Conservation (phyloP, 2,329 filamentous ascomycete genomes). For the Pleoardoris graminearum region DNA sequence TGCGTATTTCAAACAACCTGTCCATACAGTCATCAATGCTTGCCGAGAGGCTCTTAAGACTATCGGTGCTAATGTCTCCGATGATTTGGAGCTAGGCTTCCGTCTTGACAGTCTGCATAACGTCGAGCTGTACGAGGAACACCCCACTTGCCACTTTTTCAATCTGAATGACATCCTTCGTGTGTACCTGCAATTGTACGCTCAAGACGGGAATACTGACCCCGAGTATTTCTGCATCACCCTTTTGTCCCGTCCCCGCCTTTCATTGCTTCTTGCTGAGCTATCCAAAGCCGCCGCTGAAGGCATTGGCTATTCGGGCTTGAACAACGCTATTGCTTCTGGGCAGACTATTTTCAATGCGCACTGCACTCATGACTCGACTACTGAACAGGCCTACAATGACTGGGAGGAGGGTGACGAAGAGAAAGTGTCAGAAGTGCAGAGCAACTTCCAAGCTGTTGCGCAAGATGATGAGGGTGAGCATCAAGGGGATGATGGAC, state of each 20-base stretch:
- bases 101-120: conserved; percentile 46
- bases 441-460: neutral
- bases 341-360: conserved; percentile 33
- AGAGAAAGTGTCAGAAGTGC: conserved; percentile 3
- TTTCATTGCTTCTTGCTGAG: conserved; percentile 56
- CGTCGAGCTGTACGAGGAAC: conserved; percentile 38
- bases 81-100: conserved; percentile 56
- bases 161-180: conserved; percentile 57
- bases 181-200: conserved; percentile 61
- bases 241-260: conserved; percentile 58
- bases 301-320: conserved; percentile 60
- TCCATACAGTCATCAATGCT: conserved; percentile 60
- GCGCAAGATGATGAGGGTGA: neutral
- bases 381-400: conserved; percentile 22
- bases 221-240: conserved; percentile 62
- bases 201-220: conserved; percentile 60
- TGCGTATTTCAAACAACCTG: conserved; percentile 27
- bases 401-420: conserved; percentile 24
- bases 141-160: conserved; percentile 34
- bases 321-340: conserved; percentile 39
- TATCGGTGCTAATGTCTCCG: conserved; percentile 58
- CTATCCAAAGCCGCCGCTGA: conserved; percentile 58
- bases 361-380: conserved; percentile 19
- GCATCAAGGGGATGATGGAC: conserved; percentile 4
- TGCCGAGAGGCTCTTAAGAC: conserved; percentile 60